These are phyloP conservation scores for Diaporthe capsici DNA, from an alignment of 2,329 filamentous ascomycete genomes.

Conservation along the genomic window DNA sequence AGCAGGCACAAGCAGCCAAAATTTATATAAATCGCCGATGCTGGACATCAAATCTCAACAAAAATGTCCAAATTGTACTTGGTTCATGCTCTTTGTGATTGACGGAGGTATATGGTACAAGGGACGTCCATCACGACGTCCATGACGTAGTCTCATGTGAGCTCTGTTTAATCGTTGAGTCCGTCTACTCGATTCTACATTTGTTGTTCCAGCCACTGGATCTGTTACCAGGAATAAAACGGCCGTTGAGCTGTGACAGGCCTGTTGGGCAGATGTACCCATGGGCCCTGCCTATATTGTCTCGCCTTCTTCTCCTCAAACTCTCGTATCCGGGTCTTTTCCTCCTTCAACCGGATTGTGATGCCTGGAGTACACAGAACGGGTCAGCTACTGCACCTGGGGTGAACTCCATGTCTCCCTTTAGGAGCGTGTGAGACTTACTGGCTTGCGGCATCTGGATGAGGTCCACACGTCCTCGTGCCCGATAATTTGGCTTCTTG, in stretches of 20 bases:
- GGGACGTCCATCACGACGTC: background rate
- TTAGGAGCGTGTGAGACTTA: constrained; percentile 60
- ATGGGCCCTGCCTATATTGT: constrained; percentile 81
- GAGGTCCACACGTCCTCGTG: constrained; percentile 78
- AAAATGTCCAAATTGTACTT: background rate
- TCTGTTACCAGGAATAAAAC: constrained; percentile 89
- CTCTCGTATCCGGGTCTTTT: constrained; percentile 87
- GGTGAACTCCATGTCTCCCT: background rate
- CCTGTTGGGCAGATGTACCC: constrained; percentile 90
- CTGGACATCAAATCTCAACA: constrained; percentile 20
- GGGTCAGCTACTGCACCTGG: constrained; percentile 16
- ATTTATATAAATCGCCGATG: constrained; percentile 14
- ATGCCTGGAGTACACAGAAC: constrained; percentile 69
- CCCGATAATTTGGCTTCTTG: constrained; percentile 77
- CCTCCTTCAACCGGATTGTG: constrained; percentile 89
- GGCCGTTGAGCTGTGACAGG: constrained; percentile 87
- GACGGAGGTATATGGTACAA: background rate
- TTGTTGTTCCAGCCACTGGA: background rate
- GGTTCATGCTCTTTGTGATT: background rate
- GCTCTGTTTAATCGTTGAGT: background rate
- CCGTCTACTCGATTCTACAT: background rate
- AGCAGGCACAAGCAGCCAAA: constrained; percentile 17
- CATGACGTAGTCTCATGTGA: background rate
- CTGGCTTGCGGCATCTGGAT: constrained; percentile 81
- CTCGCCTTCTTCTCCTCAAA: constrained; percentile 84